Evolutionary conservation across 2,329 filamentous ascomycete genomes (phyloP), one percentile per base, ranked within the genome.

Genomic region (Sporothrix curviconia): DNA sequence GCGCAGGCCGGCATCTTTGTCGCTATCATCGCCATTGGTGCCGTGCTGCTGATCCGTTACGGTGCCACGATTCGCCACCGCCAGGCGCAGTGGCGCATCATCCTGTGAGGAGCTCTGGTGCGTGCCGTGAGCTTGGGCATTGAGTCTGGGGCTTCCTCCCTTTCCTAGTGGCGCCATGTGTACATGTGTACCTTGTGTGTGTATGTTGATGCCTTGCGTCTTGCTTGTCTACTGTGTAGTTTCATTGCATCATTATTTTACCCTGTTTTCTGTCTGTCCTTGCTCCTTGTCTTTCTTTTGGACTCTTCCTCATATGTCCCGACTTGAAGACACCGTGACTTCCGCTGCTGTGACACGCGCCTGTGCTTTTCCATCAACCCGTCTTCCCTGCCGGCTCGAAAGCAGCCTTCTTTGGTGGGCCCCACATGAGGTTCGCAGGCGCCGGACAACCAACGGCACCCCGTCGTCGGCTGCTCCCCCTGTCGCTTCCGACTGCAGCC

Each of bases 31-130:
- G 64, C 47, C 9, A 19, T 66, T 7, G 66, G 67, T 3, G 66
- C 66, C 49, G 57, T 56, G n/a, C 4, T 64, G 2, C 51, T 69
- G 47, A 66, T 68, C 17, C 62, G 61, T 8, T 66, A 65, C 42
- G 67, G 67, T 3, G 64, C 57, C 19, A 63, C 52, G 50, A 65
- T 67, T 40, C 63, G 67, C 34, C 66, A 69, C 43, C 47, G 22
- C 2, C 67, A 69, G 55, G 66, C 67, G 1, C 46, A 57, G 4
- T 69, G 67, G 67, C 64, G 66, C 12, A 68, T 68, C n/a, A 68
- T 66, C 17, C n/a, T 66, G 30, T 60, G 34, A 17, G 15, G 3
- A 3, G 43, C n/a, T n/a, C n/a, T n/a, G 4, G 14, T 17, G 24
- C 12, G 11, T 8, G 37, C 19, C 8, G 15, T 19, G 14, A 17